These are phyloP conservation scores for Stromatinia cepivora DNA, from an alignment of 2,329 filamentous ascomycete genomes.

Conservation along the genomic window DNA sequence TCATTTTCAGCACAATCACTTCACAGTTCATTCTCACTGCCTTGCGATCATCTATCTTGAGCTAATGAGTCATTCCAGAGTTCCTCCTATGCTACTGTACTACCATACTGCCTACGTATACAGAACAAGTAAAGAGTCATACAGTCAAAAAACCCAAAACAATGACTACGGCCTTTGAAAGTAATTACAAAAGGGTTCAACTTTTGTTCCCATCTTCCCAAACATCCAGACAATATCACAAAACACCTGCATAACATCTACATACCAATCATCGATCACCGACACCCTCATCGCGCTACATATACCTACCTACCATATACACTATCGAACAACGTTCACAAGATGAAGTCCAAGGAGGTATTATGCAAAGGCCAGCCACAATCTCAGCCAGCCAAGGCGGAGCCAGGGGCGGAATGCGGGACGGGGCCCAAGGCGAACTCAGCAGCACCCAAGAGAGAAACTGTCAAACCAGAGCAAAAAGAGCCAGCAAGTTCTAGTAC, in stretches of 20 bases:
- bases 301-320: too few relatives aligned
- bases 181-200: background rate
- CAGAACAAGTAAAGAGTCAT: background rate
- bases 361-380: background rate
- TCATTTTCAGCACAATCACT: background rate
- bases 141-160: background rate
- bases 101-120: background rate
- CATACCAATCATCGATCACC: background rate
- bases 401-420: background rate
- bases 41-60: background rate
- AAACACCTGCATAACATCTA: background rate
- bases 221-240: too few relatives aligned
- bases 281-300: background rate
- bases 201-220: background rate
- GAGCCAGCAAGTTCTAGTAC: background rate
- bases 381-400: background rate
- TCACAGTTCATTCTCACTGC: background rate
- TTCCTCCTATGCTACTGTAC: background rate
- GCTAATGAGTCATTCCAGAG: background rate
- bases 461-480: background rate
- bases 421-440: background rate
- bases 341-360: background rate
- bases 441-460: background rate
- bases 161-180: background rate
- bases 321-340: background rate